These are phyloP conservation scores for Arachnomyces sp. DNA, from an alignment of 2,329 filamentous ascomycete genomes.

Conservation along the genomic window DNA sequence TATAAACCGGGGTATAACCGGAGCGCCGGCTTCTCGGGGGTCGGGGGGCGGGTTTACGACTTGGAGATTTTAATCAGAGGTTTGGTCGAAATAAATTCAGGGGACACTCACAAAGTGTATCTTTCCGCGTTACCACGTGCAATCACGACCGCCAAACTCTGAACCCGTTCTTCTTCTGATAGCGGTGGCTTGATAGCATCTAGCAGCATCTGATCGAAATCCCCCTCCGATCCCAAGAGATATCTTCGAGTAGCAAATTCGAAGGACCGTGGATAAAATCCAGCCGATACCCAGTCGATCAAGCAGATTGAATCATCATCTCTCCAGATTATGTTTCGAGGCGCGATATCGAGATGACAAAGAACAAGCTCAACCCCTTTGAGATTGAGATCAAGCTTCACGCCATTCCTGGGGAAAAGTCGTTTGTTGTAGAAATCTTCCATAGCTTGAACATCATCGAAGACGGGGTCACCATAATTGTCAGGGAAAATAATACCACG, in stretches of 20 bases:
- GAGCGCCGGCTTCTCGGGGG: too few species aligned
- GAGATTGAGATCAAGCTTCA: background rate
- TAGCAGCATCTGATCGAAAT: background rate
- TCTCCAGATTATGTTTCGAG: conserved; percentile 12
- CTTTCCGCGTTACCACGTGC: background rate
- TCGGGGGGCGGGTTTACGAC: too few species aligned
- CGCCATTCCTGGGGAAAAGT: background rate
- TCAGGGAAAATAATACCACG: background rate
- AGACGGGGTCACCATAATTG: background rate
- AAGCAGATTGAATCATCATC: conserved; percentile 10
- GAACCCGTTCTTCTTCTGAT: background rate
- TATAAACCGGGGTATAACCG: too few species aligned
- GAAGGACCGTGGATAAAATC: conserved; percentile 10
- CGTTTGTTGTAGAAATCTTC: background rate
- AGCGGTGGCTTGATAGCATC: too few species aligned
- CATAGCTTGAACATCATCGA: background rate
- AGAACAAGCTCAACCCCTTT: conserved; percentile 7
- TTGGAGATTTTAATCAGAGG: too few species aligned
- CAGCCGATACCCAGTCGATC: conserved; percentile 12
- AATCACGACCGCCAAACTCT: background rate
- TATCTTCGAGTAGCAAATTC: conserved; percentile 8
- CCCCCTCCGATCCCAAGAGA: background rate
- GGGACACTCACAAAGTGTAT: conserved; percentile 2
- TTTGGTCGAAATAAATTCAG: too few species aligned
- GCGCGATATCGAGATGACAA: conserved; percentile 13